Evolutionary conservation across 148 eudicot species (phyloP), one percentile per base, ranked within the genome.

Genomic region (Vaccinium macrocarpon): DNA sequence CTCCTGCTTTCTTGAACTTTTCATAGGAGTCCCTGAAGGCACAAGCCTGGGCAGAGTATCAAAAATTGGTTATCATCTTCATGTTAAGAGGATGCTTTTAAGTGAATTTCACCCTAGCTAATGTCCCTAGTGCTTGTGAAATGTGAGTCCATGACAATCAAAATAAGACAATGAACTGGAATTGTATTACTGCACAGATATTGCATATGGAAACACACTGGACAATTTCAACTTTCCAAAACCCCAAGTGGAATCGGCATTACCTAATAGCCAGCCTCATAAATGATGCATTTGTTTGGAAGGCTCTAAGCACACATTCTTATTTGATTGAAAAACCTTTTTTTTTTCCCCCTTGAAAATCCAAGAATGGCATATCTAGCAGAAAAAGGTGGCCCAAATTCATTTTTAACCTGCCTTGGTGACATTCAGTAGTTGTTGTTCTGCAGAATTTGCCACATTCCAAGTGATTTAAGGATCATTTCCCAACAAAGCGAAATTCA

Each of bases 1-100:
- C 99, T 87, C 98, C 98, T 78, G 98, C 99, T 90, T 97, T 97
- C 95, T 97, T 97, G 74, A 97, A 97, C 84, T 97, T 97, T 79
- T 97, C 99, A 80, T 97, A 97, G 0, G 99, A 97, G 91, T 97
- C 99, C 87, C 99, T 90, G 85, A 97, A 97, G 56, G 99, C 98
- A 91, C 99, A 97, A 19, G 99, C 99, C 98, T 97, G 90, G 6
- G 70, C 72, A 83, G 14, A 53, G 42, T 61, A 72, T 1, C 2
- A 49, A 59, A 59, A 72, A 72, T 15, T 35, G 23, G 21, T 71
- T 46, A 85, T 13, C 38, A 56, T 23, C 12, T 80, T 80, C 18
- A n/a, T 32, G 2, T 81, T 19, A 51, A 51, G 50, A 70, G 46
- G 48, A 5, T 32, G 25, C 5, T 66, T 66, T 81, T 49, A 50